Percentiles rank a stretch among this genome's conserved stretches.
Conservation (phyloP, 176 grass and related monocot genomes). For the Ensete ventricosum region DNA sequence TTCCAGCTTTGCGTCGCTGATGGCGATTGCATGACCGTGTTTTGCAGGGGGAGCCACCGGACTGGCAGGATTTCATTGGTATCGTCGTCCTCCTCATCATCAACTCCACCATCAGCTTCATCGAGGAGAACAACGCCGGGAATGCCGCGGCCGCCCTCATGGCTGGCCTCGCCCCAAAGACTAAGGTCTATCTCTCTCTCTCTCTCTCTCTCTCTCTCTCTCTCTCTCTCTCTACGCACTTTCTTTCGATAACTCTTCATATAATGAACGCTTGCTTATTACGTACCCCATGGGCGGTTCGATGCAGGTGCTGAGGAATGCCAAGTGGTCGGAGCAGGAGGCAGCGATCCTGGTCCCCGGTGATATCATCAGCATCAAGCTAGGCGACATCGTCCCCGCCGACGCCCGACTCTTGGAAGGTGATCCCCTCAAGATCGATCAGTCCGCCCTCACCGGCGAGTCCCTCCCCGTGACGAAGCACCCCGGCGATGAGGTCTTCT, state of each 20-base stretch:
- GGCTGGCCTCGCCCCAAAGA: constrained; percentile 80
- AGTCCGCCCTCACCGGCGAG: constrained; percentile 22
- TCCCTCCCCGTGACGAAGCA: constrained; percentile 22
- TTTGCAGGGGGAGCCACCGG: constrained; percentile 38
- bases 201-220: not conserved
- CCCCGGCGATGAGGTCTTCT: constrained; percentile 22
- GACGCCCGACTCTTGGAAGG: constrained; percentile 31
- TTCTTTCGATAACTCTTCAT: too few species aligned
- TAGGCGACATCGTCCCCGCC: constrained; percentile 90
- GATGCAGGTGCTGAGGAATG: constrained; percentile 54
- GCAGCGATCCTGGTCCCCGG: constrained; percentile 74
- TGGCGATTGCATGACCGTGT: not conserved
- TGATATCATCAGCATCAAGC: constrained; percentile 97
- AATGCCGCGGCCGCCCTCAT: constrained; percentile 82
- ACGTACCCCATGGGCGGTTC: not conserved
- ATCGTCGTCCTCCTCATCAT: constrained; percentile 74
- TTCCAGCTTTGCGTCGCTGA: not conserved
- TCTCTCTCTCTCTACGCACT: too few species aligned
- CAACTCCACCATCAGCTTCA: constrained; percentile 95
- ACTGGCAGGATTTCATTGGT: constrained; percentile 91
- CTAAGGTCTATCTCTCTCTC: constrained; percentile 32
- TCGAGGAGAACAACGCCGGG: constrained; percentile 92
- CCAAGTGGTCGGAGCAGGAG: constrained; percentile 73
- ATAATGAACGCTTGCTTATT: too few species aligned
- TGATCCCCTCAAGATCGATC: constrained; percentile 25